Evolutionary conservation across 2,329 filamentous ascomycete species (phyloP), one percentile per base, ranked within the genome.

Genomic region (Leptographium wingfieldii): DNA sequence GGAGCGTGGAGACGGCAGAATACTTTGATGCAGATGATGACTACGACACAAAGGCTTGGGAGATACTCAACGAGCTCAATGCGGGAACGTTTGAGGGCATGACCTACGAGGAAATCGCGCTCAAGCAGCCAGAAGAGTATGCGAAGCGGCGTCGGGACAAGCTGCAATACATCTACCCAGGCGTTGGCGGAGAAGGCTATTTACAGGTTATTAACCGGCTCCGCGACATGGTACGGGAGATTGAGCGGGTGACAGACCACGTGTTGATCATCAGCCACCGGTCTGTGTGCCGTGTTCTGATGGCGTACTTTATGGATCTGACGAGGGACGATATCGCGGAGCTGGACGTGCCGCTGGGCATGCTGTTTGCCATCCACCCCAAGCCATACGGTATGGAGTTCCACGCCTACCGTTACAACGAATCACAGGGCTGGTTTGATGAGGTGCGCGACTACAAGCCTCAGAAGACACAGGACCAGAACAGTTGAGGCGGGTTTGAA

Each of bases 361-460:
- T 96, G 78, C 79, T 96, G 9, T 99, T 95, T 72, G 89, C 91
- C 66, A 87, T 99, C 55, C 92, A 99, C 73, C 94, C 94, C 40
- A 96, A 96, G 78, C 94, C 94, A 0, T 99, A 99, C 66, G 94
- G 94, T 16, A 92, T 96, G 61, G 92, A 96, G 63, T 96, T 97
- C 76, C 92, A 95, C 71, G 92, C 91, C 0, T 99, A 95, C 77
- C 83, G 85, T 63, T 99, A 96, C 75, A 89, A 96, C 69, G 82
- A 89, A 63, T 77, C 80, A 3, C 81, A 76, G 25, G 84, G 87
- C 63, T 90, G 86, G 80, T 99, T 99, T 67, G 85, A 94, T 61
- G 85, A 94, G 69, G 74, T 95, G 54, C 88, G 86, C n/a, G 80
- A 92, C 68, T 97, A 94, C 73, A 84, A 87, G 72, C 81, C 94